Evolutionary conservation across 441 rosid species (phyloP).

Genomic region (Melastoma candidum): DNA sequence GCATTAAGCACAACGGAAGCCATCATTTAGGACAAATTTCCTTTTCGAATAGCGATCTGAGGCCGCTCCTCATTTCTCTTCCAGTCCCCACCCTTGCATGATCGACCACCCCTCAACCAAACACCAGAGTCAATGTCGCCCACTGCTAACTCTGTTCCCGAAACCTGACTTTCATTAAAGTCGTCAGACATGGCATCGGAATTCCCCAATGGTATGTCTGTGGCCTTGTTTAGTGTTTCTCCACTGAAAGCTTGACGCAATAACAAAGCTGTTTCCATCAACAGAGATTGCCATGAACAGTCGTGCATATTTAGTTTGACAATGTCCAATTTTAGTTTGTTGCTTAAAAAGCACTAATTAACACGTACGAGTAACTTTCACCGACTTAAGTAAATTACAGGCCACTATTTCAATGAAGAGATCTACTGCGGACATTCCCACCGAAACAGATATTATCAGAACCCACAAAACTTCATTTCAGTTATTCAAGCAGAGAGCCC

Average conservation of each 20-base stretch:
- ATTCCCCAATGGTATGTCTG: slow-evolving; percentile 27
- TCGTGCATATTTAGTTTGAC: background rate
- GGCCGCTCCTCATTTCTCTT: slow-evolving; percentile 72
- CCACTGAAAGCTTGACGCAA: slow-evolving; percentile 30
- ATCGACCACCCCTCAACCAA: slow-evolving; percentile 78
- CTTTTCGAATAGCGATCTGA: slow-evolving; percentile 55
- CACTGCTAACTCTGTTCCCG: slow-evolving; percentile 33
- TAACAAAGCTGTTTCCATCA: slow-evolving; percentile 34
- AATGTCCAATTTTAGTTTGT: too few relatives aligned
- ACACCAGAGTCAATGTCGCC: slow-evolving; percentile 39
- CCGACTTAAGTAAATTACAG: too few relatives aligned
- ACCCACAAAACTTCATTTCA: too few relatives aligned
- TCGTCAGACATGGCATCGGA: slow-evolving; percentile 35
- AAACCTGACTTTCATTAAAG: slow-evolving; percentile 25
- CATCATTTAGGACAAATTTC: slow-evolving; percentile 87
- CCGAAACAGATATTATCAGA: too few relatives aligned
- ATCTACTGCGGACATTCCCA: too few relatives aligned
- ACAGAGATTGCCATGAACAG: background rate
- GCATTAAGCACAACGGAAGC: slow-evolving; percentile 92
- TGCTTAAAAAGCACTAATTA: too few relatives aligned
- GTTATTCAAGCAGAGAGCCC: too few relatives aligned
- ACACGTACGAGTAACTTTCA: too few relatives aligned
- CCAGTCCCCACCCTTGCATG: slow-evolving; percentile 99
- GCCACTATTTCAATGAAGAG: too few relatives aligned
- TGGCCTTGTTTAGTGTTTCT: slow-evolving; percentile 25